A percentile compares a stretch with the other conserved stretches of the same genome.
Evolutionary conservation across 2,329 filamentous ascomycete genomes (phyloP).

Genomic region (Xylaria multiplex): DNA sequence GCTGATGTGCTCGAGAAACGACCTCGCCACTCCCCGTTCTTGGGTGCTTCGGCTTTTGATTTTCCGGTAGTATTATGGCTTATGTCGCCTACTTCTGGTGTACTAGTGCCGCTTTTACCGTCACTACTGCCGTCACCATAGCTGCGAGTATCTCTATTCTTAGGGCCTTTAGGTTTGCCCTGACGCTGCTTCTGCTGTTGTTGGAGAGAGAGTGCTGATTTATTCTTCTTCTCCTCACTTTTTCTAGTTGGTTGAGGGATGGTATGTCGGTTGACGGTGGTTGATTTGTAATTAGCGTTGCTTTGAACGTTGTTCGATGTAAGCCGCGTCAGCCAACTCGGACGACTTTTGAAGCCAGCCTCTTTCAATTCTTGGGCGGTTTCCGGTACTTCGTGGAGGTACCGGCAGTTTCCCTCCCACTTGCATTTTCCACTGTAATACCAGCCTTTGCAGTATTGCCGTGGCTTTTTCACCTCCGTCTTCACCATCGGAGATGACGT

Average conservation of each 20-base stretch:
- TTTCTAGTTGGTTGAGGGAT: too few relatives aligned
- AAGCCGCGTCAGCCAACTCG: slow-evolving; percentile 54
- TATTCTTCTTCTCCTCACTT: too few relatives aligned
- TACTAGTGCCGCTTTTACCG: not conserved
- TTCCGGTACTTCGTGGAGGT: slow-evolving; percentile 59
- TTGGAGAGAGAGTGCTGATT: not conserved
- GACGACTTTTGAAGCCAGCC: slow-evolving; percentile 56
- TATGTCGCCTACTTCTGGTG: not conserved
- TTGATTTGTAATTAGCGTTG: too few relatives aligned
- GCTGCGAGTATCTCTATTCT: not conserved
- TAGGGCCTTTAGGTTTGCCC: not conserved
- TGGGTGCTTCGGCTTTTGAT: too few relatives aligned
- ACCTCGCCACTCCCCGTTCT: too few relatives aligned
- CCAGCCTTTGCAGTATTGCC: slow-evolving; percentile 57
- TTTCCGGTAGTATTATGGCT: not conserved
- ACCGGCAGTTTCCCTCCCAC: slow-evolving; percentile 56
- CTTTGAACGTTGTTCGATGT: not conserved
- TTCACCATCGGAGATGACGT: slow-evolving; percentile 9
- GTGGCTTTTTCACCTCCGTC: not conserved
- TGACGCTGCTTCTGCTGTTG: slow-evolving; percentile 18
- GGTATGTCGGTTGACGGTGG: too few relatives aligned
- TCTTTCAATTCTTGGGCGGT: slow-evolving; percentile 53
- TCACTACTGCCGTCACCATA: not conserved
- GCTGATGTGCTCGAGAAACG: too few relatives aligned
- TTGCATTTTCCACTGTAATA: slow-evolving; percentile 60